Evolutionary conservation across 345 rosid genomes (phyloP), one percentile per base, ranked within the genome.

Genomic region (Eucalyptus regnans): DNA sequence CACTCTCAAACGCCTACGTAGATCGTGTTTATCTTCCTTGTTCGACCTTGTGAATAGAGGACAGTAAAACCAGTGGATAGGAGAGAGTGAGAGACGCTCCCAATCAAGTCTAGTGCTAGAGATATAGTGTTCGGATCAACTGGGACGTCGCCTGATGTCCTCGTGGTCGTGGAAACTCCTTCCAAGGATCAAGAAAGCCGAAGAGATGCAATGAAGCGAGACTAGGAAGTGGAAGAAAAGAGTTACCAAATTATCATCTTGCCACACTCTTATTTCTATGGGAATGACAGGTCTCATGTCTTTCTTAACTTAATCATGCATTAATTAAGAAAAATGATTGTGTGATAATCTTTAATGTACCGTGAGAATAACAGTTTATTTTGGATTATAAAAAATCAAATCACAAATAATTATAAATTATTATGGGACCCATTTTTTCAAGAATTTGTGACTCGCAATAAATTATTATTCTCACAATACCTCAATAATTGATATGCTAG

Each of bases 381-480:
- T 52, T 52, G 2, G 2, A 52, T 52, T 52, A 52, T 2, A 52
- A 52, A 52, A 52, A 52, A 18, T 0, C 10, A 20, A 52, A 52
- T 52, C 2, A 52, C 10, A 18, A 52, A 52, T 52, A 52, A 20
- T 18, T 52, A 52, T 52, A 52, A 1, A 52, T 52, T 52, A 7
- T 52, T 8, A 1, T 8, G 8, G 25, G 10, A 52, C 1, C 1
- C 0, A 48, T 11, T 48, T 48, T 3, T 48, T 48, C 12, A 48
- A 48, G 1, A 10, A 48, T 52, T 52, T 52, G 25, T 52, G 10
- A 52, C 5, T 52, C 2, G 1, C 2, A 52, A 52, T 52, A 52
- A 0, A 52, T 52, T 20, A 52, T 52, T 52, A 52, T 52, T 18
- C 4, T 52, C 10, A 52, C 10, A 20, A 52, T 52, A 52, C 2